A percentile compares a stretch with the other conserved stretches of the same genome.
Evolutionary conservation across 768 basidiomycete genomes (phyloP).

Genomic region (Kwoniella dejecticola): DNA sequence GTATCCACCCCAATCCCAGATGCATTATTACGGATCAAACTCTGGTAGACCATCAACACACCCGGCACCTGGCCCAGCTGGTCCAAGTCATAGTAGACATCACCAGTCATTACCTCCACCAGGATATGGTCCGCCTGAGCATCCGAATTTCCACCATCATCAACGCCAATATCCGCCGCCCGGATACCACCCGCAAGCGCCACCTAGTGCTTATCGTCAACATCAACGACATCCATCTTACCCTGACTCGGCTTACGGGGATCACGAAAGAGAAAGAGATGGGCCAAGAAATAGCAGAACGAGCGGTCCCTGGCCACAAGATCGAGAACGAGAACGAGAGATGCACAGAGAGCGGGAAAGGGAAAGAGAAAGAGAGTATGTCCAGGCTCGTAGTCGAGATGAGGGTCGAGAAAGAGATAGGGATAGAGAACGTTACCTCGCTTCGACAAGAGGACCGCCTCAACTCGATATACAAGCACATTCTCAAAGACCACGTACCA

Average conservation of each 20-base stretch:
- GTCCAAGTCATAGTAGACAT: neutral
- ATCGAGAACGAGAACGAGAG: neutral
- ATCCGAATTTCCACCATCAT: neutral
- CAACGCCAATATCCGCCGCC: neutral
- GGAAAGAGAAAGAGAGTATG: neutral
- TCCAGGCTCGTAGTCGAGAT: neutral
- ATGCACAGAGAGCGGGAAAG: neutral
- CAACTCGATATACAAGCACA: neutral
- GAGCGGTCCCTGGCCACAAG: slow-evolving; percentile 10
- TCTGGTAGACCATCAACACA: slow-evolving; percentile 16
- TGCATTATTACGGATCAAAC: slow-evolving; percentile 17
- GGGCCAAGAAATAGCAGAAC: too few relatives aligned
- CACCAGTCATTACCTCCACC: slow-evolving; percentile 17
- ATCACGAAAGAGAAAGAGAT: neutral
- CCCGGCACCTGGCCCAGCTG: neutral
- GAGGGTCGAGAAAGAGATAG: slow-evolving; percentile 12
- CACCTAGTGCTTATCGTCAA: neutral
- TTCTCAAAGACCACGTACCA: neutral
- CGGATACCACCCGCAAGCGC: neutral
- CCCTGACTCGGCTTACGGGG: slow-evolving; percentile 5
- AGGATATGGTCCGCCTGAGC: slow-evolving; percentile 18
- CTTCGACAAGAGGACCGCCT: neutral
- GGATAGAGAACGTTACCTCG: neutral
- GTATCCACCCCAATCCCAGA: neutral
- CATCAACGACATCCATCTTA: neutral